Evolutionary conservation across 371 early-diverging fungal genomes (phyloP).

Genomic region (Circinella minor): DNA sequence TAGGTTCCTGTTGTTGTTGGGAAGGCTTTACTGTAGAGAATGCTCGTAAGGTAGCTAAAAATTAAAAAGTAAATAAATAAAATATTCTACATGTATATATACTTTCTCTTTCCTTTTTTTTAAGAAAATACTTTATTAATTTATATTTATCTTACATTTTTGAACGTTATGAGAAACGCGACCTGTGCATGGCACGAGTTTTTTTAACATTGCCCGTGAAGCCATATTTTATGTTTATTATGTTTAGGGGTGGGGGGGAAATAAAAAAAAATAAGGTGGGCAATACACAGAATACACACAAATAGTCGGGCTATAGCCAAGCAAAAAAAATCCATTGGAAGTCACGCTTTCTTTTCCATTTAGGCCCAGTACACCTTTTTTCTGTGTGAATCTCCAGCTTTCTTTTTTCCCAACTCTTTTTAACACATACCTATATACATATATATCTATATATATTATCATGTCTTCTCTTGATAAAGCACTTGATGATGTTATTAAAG

Average conservation of each 20-base stretch:
- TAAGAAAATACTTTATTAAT: not conserved
- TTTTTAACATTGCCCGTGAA: slow-evolving; percentile 4
- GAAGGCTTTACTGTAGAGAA: slow-evolving; percentile 1
- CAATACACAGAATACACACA: too few species aligned
- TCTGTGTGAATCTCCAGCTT: too few species aligned
- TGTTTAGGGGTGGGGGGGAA: not conserved
- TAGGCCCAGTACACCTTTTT: too few species aligned
- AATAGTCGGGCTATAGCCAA: too few species aligned
- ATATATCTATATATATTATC: not conserved
- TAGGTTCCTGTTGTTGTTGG: slow-evolving; percentile 1
- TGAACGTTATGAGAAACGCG: not conserved
- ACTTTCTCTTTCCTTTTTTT: not conserved
- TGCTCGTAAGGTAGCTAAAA: not conserved
- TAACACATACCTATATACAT: not conserved
- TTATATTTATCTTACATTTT: not conserved
- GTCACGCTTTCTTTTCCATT: too few species aligned
- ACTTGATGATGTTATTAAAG: slow-evolving; percentile 59
- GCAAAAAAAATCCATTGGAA: too few species aligned
- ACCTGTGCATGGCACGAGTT: not conserved
- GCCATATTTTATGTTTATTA: slow-evolving; percentile 5
- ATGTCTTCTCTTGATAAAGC: slow-evolving; percentile 55
- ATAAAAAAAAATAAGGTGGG: not conserved
- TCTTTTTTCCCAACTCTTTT: not conserved
- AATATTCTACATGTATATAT: not conserved
- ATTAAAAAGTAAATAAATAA: not conserved